Conservation (phyloP, 345 rosid genomes). For the Viola odorata region DNA sequence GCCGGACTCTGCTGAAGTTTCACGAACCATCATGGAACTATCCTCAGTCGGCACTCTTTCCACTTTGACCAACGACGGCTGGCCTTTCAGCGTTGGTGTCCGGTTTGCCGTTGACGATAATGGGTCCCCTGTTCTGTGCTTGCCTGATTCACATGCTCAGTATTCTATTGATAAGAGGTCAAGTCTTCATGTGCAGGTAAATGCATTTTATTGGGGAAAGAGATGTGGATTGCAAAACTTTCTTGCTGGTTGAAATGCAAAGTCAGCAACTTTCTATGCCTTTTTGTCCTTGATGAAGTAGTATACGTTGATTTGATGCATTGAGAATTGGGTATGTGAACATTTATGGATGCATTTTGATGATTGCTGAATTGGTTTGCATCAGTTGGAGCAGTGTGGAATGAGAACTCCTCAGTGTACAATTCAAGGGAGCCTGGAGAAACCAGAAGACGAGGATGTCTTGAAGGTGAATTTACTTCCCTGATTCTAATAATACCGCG, state of each 20-base stretch:
- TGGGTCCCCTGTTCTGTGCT: constrained; percentile 75
- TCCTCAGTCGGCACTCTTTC: constrained; percentile 75
- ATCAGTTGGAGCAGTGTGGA: constrained; percentile 78
- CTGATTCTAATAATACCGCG: neutral
- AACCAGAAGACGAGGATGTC: constrained; percentile 43
- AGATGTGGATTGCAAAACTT: no score
- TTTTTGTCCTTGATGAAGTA: no score
- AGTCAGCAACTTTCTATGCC: no score
- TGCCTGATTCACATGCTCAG: constrained; percentile 26
- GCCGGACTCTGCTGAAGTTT: constrained; percentile 83
- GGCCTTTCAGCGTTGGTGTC: constrained; percentile 78
- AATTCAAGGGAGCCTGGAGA: constrained; percentile 66
- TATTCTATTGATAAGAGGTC: constrained; percentile 54
- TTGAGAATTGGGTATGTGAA: neutral
- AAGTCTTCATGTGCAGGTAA: constrained; percentile 87
- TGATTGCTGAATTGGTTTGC: constrained; percentile 11
- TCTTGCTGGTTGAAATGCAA: no score
- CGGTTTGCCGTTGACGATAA: constrained; percentile 72
- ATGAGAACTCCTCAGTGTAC: constrained; percentile 87
- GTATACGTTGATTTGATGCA: no score
- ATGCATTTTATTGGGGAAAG: no score
- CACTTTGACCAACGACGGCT: constrained; percentile 47
- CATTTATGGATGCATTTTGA: neutral
- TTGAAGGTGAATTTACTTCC: constrained; percentile 38
- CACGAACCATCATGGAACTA: constrained; percentile 81